Conservation (phyloP, 1,284 basidiomycete genomes). For the Sphagnurus paluster region DNA sequence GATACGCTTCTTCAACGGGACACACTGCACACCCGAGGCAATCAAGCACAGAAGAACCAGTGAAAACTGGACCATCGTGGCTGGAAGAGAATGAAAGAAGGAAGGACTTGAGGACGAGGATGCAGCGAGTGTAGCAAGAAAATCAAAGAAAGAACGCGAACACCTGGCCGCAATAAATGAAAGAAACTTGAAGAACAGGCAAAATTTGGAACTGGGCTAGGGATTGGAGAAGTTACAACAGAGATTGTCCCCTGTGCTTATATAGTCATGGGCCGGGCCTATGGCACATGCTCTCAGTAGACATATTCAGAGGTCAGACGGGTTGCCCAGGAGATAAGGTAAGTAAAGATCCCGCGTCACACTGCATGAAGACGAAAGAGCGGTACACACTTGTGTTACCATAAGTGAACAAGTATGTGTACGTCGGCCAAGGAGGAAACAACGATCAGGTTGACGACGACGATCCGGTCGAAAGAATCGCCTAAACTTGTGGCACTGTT, state of each 20-base stretch:
- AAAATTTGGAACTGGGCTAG: constrained; percentile 1
- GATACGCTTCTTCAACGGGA: constrained; percentile 36
- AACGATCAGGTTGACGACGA: no score
- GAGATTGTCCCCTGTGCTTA: constrained; percentile 3
- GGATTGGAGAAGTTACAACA: neutral
- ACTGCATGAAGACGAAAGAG: neutral
- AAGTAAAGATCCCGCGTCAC: no score
- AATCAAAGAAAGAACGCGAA: constrained; percentile 17
- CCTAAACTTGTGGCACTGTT: no score
- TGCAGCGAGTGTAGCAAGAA: constrained; percentile 10
- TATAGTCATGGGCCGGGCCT: neutral
- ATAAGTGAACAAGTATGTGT: no score
- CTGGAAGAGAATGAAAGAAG: constrained; percentile 8
- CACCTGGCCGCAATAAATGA: constrained; percentile 24
- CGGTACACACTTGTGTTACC: no score
- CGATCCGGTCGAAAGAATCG: no score
- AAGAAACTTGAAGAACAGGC: constrained; percentile 5
- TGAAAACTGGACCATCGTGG: constrained; percentile 20
- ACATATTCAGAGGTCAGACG: constrained; percentile 1
- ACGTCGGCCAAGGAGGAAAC: no score
- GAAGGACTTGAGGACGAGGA: constrained; percentile 5
- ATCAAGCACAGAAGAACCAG: constrained; percentile 19
- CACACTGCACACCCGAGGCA: constrained; percentile 17
- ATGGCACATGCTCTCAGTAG: constrained; percentile 1
- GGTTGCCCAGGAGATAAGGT: constrained; percentile 15